phyloP scores from a whole-genome alignment of 345 rosid species.

The Trapa incisa region DNA sequence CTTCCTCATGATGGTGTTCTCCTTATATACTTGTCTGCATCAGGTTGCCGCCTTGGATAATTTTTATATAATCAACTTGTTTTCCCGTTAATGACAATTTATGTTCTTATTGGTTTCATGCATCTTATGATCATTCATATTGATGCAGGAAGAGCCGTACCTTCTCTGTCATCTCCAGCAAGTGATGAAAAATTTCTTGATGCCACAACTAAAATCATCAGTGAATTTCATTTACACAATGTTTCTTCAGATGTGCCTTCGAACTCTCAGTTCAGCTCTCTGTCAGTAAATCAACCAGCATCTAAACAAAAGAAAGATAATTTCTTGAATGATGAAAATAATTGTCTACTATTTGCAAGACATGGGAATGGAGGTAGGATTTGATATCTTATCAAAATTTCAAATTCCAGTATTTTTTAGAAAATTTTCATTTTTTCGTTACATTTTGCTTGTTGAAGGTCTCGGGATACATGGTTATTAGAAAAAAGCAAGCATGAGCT shows the following conservation, averaged over 20 bases:
- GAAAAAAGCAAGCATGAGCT: neutral
- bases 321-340: constrained; percentile 14
- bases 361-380: constrained; percentile 68
- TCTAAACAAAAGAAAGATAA: constrained; percentile 39
- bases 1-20: constrained; percentile 74
- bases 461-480: neutral
- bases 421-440: neutral
- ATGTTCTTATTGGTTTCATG: constrained; percentile 9
- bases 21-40: constrained; percentile 75
- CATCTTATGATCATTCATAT: constrained; percentile 14
- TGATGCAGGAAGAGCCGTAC: constrained; percentile 39
- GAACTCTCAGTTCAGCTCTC: constrained; percentile 27
- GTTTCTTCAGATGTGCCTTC: constrained; percentile 34
- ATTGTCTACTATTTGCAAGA: constrained; percentile 63
- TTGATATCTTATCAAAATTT: neutral
- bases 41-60: constrained; percentile 37
- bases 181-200: constrained; percentile 34
- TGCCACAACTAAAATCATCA: constrained; percentile 30
- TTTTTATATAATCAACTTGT: constrained; percentile 3
- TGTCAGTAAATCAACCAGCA: constrained; percentile 26
- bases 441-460: neutral
- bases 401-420: neutral
- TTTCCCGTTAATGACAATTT: neutral
- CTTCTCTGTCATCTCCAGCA: constrained; percentile 30
- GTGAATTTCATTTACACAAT: constrained; percentile 36